Base-by-base conservation (phyloP, 2,329 filamentous ascomycete genomes). In the Curvularia sp. region DNA sequence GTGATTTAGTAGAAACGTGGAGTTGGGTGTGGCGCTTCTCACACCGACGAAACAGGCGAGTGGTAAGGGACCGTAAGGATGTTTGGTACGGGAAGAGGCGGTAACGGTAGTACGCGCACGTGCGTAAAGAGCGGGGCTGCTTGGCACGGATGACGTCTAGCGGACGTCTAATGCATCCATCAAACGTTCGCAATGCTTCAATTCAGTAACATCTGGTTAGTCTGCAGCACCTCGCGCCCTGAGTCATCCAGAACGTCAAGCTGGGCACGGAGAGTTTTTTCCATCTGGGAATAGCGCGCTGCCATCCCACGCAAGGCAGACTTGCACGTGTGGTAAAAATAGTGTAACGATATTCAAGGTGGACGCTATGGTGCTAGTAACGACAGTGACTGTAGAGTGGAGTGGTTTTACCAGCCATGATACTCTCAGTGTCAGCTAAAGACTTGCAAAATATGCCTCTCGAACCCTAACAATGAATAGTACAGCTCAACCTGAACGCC, bases 31-130 rank as follows among this genome's bases (percentile, higher is more conserved):
- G 62, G 67, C 61, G 57, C 49, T 58, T 68, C 64, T 68, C 70
- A 73, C 72, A 75, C 72, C 72, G 71, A 72, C 67, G 58, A 55
- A 52, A 46, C 46, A 49, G 61, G 41, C 52, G 39, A 49, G 49
- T 55, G 33, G 50, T 51, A 26, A 55, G 50, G 56, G 46, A 44
- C 44, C 35, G 52, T 30, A 50, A 42, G 52, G 58, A 52, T 33
- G 53, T 61, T 59, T 55, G 54, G 46, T 54, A 51, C 44, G 53
- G 38, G 49, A 73, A 73, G 65, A 61, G 65, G 71, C 71, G 72
- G 70, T 74, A 69, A 62, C 65, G 63, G 63, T 54, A 47, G 56
- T 31, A 57, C 52, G 31, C 6, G 49, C 57, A 59, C 43, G 49
- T 50, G 55, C 55, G 22, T 35, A 48, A 53, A 58, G 49, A 44